These are phyloP conservation scores for Flaveria floridana DNA, from an alignment of 140 eudicot species.

Conservation along the genomic window DNA sequence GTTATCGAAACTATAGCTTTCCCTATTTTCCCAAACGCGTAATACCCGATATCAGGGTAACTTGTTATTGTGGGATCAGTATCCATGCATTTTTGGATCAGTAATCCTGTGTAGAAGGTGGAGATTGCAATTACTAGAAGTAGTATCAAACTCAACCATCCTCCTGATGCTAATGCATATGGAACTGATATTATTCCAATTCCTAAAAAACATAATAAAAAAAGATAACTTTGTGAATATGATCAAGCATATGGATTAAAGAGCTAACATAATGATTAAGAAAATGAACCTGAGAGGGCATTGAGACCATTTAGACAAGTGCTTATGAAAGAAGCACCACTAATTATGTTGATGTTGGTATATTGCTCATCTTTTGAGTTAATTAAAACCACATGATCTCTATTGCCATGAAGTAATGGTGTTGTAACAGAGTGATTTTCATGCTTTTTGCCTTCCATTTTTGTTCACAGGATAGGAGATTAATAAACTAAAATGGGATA, in stretches of 20 bases:
- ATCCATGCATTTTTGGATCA: conserved; percentile 79
- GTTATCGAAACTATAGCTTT: conserved; percentile 46
- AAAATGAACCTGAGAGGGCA: conserved; percentile 65
- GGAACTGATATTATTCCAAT: conserved; percentile 65
- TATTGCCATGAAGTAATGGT: conserved; percentile 30
- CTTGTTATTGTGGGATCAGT: conserved; percentile 50
- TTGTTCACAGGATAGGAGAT: background rate
- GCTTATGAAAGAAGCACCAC: conserved; percentile 53
- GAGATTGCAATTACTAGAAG: conserved; percentile 52
- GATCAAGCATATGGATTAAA: background rate
- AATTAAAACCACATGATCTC: conserved; percentile 4
- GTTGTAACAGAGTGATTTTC: conserved; percentile 25
- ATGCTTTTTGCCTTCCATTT: conserved; percentile 25
- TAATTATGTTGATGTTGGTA: background rate
- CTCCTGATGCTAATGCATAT: conserved; percentile 51
- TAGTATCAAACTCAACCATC: conserved; percentile 56
- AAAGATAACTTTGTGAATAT: background rate
- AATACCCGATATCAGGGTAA: conserved; percentile 71
- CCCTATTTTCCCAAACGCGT: conserved; percentile 70
- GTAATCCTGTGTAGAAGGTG: conserved; percentile 68
- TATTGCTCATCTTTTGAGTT: conserved; percentile 19
- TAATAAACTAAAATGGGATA: background rate
- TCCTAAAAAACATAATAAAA: background rate
- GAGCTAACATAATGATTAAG: background rate
- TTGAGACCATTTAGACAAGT: conserved; percentile 82